Percentiles rank a stretch among this genome's conserved stretches.
Conservation (phyloP, 495 filamentous ascomycete species). For the Xylaria acuta region DNA sequence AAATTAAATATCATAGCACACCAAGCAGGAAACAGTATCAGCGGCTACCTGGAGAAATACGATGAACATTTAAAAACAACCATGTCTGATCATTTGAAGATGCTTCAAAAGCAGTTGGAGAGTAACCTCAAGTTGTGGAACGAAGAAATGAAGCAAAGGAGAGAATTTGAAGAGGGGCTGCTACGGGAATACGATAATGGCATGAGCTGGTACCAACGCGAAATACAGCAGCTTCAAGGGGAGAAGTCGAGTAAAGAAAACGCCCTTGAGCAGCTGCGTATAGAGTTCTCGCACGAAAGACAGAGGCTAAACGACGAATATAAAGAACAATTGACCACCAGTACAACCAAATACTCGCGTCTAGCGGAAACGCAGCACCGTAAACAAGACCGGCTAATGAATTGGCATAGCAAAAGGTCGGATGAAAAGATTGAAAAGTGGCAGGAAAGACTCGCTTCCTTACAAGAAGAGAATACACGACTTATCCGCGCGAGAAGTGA, state of each 20-base stretch:
- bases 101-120: not conserved
- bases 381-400: not conserved
- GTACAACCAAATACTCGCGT: not conserved
- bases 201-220: not conserved
- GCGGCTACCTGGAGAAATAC: slow-evolving; percentile 8
- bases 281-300: not conserved
- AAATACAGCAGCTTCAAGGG: not conserved
- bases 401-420: not conserved
- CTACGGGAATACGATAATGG: not conserved
- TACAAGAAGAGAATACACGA: slow-evolving; percentile 7
- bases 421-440: not conserved
- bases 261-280: not conserved
- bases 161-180: not conserved
- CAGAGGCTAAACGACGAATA: not conserved
- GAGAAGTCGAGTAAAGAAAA: not conserved
- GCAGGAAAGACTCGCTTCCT: not conserved
- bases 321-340: not conserved
- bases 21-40: not conserved
- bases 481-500: not conserved
- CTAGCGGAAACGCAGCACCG: not conserved
- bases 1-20: not conserved
- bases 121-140: not conserved
- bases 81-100: not conserved
- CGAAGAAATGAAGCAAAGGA: not conserved
- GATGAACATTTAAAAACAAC: not conserved